Base-by-base conservation (phyloP, 1,284 basidiomycete species). In the Austroboletus novae-zelandiae region DNA sequence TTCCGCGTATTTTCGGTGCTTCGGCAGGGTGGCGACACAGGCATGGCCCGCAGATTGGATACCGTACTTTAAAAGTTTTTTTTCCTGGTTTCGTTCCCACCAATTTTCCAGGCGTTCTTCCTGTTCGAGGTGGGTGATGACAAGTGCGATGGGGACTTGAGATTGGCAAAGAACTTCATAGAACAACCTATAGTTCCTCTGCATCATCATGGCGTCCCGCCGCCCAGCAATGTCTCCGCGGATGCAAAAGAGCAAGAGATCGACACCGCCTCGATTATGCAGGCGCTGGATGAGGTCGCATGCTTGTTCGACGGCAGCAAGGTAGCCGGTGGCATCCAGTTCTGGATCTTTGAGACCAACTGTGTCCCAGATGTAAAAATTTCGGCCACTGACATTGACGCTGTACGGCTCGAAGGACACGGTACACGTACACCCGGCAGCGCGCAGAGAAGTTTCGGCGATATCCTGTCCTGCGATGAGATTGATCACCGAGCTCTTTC, bases 101-200 rank as follows among this genome's bases (percentile, higher is more conserved):
- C 68, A 67, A 11, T 40, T 8, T 20, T 66, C 67, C 65, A 66
- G 68, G 13, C 44, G 14, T 1, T 18, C 11, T 31, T 75, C 71
- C 10, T 61, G 49, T 49, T 75, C 74, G 3, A 74, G 62, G 8
- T 73, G 64, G 1, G 73, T 75, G 29, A 74, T 52, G 14, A 68
- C 61, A 11, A 71, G 13, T 3, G 69, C 66, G 50, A 72, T 61
- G n/a, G 72, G 73, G 25, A 75, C 67, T 9, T 51, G 31, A 10
- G 57, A 55, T 23, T 57, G 55, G 50, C 68, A 74, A 14, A 74
- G 65, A 8, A 67, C 61, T 25, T 66, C 61, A 13, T 55, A 60
- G 53, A 75, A 74, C 37, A 74, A 48, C 40, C 58, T 57, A 54
- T 72, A 76, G 57, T 74, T 74, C 52, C 59, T 59, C 43, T 70